phyloP scores from a whole-genome alignment of 148 eudicot species.

The Fallopia convolvulus region DNA sequence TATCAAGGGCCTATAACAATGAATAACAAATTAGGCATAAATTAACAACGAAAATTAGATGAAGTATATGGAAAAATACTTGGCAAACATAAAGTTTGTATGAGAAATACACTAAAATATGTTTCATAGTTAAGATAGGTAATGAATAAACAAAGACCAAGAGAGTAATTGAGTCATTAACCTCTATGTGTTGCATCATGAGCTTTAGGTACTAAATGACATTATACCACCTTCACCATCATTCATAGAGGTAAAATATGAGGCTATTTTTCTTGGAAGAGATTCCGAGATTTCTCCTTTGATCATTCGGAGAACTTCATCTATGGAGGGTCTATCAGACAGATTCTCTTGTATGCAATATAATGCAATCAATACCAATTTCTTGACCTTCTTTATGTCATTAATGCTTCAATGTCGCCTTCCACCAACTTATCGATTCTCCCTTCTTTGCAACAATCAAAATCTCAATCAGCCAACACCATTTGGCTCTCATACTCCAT shows the following conservation, averaged over 20 bases:
- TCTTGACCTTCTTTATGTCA: constrained; percentile 5
- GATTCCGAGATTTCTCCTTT: constrained; percentile 26
- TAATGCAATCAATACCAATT: constrained; percentile 22
- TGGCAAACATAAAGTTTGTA: too few relatives aligned
- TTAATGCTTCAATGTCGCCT: constrained; percentile 17
- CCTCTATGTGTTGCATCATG: not conserved
- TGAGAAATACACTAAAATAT: too few relatives aligned
- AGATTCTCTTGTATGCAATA: constrained; percentile 48
- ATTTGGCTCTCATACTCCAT: constrained; percentile 10
- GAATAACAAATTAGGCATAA: not conserved
- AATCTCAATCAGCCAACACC: constrained; percentile 33
- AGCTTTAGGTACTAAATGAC: not conserved
- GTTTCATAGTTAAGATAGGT: too few relatives aligned
- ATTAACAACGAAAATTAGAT: not conserved
- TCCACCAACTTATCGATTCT: constrained; percentile 1
- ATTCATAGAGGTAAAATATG: constrained; percentile 9
- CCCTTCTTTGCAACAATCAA: constrained; percentile 26
- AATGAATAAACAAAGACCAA: not conserved
- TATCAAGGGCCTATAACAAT: not conserved
- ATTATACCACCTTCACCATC: not conserved
- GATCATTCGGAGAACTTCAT: constrained; percentile 25
- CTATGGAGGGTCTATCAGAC: constrained; percentile 31
- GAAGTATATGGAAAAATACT: too few relatives aligned
- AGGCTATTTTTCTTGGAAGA: constrained; percentile 20
- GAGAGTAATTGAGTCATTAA: not conserved